These are phyloP conservation scores for Gossypium lobatum DNA, from an alignment of 441 rosid genomes.

Conservation along the genomic window DNA sequence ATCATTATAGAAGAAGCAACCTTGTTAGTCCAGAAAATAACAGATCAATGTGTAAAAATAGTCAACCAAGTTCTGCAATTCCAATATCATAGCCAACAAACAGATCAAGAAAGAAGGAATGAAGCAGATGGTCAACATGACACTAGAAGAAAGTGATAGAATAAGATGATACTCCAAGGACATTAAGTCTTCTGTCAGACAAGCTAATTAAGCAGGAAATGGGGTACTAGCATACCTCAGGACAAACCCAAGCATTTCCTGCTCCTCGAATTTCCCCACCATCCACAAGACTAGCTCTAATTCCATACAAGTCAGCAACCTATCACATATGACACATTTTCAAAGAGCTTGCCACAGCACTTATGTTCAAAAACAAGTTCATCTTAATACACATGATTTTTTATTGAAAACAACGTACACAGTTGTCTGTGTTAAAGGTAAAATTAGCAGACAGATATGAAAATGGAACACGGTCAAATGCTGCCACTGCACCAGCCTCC, in stretches of 20 bases:
- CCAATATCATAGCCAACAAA: conserved; percentile 8
- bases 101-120: conserved; percentile 4
- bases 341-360: not conserved
- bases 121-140: not conserved
- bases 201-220: not conserved
- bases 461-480: conserved; percentile 97
- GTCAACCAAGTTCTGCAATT: conserved; percentile 6
- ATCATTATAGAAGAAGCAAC: not conserved
- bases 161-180: conserved; percentile 15
- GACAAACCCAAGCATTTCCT: conserved; percentile 99
- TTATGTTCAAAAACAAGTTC: conserved; percentile 3
- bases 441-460: conserved; percentile 97
- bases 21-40: not conserved
- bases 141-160: not conserved
- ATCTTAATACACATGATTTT: not conserved
- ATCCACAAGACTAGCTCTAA: conserved; percentile 98
- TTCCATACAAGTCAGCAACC: conserved; percentile 99
- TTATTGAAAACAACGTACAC: conserved; percentile 50
- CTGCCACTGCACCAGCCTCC: conserved; percentile 99
- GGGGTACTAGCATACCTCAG: conserved; percentile 54
- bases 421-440: conserved; percentile 94
- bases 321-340: conserved; percentile 29
- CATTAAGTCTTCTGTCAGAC: not conserved
- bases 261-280: conserved; percentile 99
- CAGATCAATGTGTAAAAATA: conserved; percentile 1